Percentiles rank a stretch among this genome's conserved stretches.
Evolutionary conservation across 306 rosid genomes (phyloP).

Genomic region (Medicago arabica): DNA sequence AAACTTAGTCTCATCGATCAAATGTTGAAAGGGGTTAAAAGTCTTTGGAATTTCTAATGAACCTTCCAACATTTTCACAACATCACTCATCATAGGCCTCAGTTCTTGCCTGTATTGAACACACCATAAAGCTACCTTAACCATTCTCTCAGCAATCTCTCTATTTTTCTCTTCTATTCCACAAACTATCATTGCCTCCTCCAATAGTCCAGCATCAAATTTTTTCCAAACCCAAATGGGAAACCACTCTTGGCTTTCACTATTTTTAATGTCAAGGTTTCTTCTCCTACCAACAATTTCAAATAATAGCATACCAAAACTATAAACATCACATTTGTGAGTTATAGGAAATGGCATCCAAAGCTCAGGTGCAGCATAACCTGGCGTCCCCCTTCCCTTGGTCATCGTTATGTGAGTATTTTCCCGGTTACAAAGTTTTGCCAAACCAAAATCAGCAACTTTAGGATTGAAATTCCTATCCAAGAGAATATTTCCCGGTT

Average conservation of each 20-base stretch:
- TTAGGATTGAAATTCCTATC: slow-evolving; percentile 49
- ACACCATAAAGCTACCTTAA: slow-evolving; percentile 54
- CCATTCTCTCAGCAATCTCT: slow-evolving; percentile 48
- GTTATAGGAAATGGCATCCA: slow-evolving; percentile 58
- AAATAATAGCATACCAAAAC: slow-evolving; percentile 63
- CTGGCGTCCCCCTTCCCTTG: slow-evolving; percentile 61
- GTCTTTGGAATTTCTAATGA: slow-evolving; percentile 49
- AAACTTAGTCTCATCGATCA: slow-evolving; percentile 15
- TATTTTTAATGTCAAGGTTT: slow-evolving; percentile 39
- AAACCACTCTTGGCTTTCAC: slow-evolving; percentile 55
- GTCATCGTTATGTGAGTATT: slow-evolving; percentile 51
- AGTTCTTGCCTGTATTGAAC: slow-evolving; percentile 54
- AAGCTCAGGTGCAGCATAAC: slow-evolving; percentile 63
- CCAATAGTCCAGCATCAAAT: slow-evolving; percentile 31
- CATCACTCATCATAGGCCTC: slow-evolving; percentile 60
- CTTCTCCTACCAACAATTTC: slow-evolving; percentile 57
- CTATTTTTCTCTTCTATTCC: slow-evolving; percentile 49
- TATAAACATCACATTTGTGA: slow-evolving; percentile 62
- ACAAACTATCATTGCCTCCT: slow-evolving; percentile 33
- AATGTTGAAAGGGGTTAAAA: slow-evolving; percentile 49
- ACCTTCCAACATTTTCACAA: slow-evolving; percentile 70
- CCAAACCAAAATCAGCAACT: slow-evolving; percentile 67
- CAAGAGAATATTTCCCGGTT: slow-evolving; percentile 62
- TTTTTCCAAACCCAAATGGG: slow-evolving; percentile 56
- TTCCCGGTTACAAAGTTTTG: slow-evolving; percentile 52